Percentiles rank a stretch among this genome's conserved stretches.
Evolutionary conservation across 2,329 filamentous ascomycete species (phyloP).

Genomic region (Alternaria panax): DNA sequence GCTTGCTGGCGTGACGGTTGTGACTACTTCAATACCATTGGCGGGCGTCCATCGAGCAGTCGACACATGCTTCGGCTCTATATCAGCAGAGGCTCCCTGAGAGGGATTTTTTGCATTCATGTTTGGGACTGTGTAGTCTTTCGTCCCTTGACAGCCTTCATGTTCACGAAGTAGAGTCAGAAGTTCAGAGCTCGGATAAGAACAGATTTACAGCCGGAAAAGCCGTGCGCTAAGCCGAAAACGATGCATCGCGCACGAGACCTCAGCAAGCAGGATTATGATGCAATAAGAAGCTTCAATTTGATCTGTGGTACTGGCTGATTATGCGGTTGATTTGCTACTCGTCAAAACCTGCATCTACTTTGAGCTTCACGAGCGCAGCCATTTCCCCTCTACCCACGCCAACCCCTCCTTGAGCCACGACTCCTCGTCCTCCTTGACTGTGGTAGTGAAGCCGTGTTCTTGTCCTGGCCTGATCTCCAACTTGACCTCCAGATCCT

Average conservation of each 20-base stretch:
- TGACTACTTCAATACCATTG: slow-evolving; percentile 23
- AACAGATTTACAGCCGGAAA: slow-evolving; percentile 14
- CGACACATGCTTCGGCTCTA: slow-evolving; percentile 10
- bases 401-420: slow-evolving; percentile 41
- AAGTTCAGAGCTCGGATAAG: slow-evolving; percentile 13
- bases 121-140: not conserved
- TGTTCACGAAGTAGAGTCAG: slow-evolving; percentile 10
- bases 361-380: not conserved
- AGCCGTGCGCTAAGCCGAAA: slow-evolving; percentile 13
- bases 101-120: slow-evolving; percentile 6
- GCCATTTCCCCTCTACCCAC: slow-evolving; percentile 40
- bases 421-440: slow-evolving; percentile 32
- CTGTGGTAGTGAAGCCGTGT: slow-evolving; percentile 44
- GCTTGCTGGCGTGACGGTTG: slow-evolving; percentile 15
- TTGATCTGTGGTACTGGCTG: not conserved
- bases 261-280: not conserved
- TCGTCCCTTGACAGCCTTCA: not conserved
- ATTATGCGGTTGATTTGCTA: not conserved
- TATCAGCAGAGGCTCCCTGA: not conserved
- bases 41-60: slow-evolving; percentile 22
- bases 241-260: not conserved
- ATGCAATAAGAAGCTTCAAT: not conserved
- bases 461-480: slow-evolving; percentile 27
- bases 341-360: not conserved
- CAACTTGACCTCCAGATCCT: slow-evolving; percentile 30